Conservation (phyloP, 192 early-diverging fungal genomes). For the Podochytrium sp. region DNA sequence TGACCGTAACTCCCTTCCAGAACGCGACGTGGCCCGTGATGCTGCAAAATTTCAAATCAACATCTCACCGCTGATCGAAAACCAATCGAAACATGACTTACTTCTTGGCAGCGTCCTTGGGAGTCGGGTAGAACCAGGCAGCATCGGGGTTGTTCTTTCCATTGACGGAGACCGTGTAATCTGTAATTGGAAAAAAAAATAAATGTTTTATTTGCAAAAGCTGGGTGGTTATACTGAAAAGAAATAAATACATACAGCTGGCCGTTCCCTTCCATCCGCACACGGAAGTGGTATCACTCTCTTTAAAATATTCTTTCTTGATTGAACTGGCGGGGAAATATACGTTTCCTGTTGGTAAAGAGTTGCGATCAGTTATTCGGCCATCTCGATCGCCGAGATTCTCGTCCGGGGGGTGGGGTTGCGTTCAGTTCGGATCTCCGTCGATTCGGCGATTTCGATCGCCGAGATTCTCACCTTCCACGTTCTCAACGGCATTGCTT, state of each 20-base stretch:
- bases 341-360: slow-evolving; percentile 28
- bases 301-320: slow-evolving; percentile 48
- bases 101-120: slow-evolving; percentile 49
- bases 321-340: slow-evolving; percentile 47
- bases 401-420: no score
- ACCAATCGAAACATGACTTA: background rate
- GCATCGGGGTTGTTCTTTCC: slow-evolving; percentile 52
- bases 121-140: slow-evolving; percentile 53
- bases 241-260: slow-evolving; percentile 9
- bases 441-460: background rate
- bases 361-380: no score
- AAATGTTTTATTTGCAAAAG: no score
- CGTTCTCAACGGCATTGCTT: slow-evolving; percentile 41
- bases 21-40: slow-evolving; percentile 54
- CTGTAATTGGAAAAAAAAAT: no score
- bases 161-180: slow-evolving; percentile 49
- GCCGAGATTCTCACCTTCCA: slow-evolving; percentile 46
- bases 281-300: slow-evolving; percentile 33
- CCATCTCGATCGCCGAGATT: no score
- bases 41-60: background rate
- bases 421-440: background rate
- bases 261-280: slow-evolving; percentile 55
- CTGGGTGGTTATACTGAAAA: no score
- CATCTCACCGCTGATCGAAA: background rate
- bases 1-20: slow-evolving; percentile 48